Evolutionary conservation across 495 filamentous ascomycete genomes (phyloP).

Genomic region (Penicillium malachiteum): DNA sequence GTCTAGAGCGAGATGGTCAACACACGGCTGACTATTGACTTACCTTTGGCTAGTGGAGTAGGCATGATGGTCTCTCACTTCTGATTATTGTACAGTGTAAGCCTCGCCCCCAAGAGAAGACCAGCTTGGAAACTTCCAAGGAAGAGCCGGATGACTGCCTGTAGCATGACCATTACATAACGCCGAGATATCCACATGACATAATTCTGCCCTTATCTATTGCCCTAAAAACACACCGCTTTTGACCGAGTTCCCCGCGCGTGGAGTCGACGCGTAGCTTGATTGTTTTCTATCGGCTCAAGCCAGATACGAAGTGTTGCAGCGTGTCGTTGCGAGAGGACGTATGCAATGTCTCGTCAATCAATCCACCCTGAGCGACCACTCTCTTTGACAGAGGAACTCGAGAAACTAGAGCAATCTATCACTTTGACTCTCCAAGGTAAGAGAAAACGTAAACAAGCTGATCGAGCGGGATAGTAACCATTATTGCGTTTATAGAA

Average conservation of each 20-base stretch:
- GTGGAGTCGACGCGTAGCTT: constrained; percentile 15
- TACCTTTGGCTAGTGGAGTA: constrained; percentile 55
- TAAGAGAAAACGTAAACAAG: constrained; percentile 33
- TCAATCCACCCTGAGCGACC: constrained; percentile 57
- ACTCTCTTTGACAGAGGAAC: constrained; percentile 85
- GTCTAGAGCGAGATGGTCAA: constrained; percentile 7
- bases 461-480: constrained; percentile 10
- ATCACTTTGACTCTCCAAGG: constrained; percentile 97
- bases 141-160: constrained; percentile 19
- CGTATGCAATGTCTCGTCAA: constrained; percentile 47
- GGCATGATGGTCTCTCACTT: constrained; percentile 37
- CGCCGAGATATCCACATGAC: neutral
- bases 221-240: constrained; percentile 36
- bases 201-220: constrained; percentile 36
- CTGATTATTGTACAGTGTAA: neutral
- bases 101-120: constrained; percentile 5
- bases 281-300: constrained; percentile 7
- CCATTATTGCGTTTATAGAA: constrained; percentile 53
- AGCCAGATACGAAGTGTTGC: no score
- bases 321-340: no score
- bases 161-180: constrained; percentile 25
- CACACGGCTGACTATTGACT: constrained; percentile 12
- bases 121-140: constrained; percentile 6
- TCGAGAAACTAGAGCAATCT: constrained; percentile 94
- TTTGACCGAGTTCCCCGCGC: constrained; percentile 33